Conservation (phyloP, 2,329 filamentous ascomycete genomes). For the Claviceps fusiformis region DNA sequence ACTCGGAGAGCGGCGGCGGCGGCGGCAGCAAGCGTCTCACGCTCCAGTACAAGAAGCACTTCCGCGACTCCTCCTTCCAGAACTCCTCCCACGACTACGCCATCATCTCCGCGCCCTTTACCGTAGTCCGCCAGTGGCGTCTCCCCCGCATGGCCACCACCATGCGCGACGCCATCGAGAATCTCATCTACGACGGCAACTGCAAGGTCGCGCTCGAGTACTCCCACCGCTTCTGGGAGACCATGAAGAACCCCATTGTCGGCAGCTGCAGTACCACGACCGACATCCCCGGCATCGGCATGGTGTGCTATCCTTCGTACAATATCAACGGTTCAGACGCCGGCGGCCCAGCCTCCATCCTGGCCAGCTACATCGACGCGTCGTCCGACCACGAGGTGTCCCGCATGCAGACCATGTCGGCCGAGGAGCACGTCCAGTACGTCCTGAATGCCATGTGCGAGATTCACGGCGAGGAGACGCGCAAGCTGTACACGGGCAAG, state of each 20-base stretch:
- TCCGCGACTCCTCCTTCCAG: constrained; percentile 24
- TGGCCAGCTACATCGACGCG: constrained; percentile 43
- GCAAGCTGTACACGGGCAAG: constrained; percentile 49
- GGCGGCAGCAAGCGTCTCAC: constrained; percentile 36
- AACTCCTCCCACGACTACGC: constrained; percentile 50
- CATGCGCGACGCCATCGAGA: constrained; percentile 29
- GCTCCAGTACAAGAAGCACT: constrained; percentile 40
- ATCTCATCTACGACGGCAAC: constrained; percentile 28
- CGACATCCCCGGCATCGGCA: constrained; percentile 47
- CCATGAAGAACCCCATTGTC: constrained; percentile 38
- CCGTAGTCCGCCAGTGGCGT: constrained; percentile 48
- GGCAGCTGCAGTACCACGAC: constrained; percentile 46
- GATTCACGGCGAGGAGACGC: constrained; percentile 48
- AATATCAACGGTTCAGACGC: constrained; percentile 43
- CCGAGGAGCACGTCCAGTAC: constrained; percentile 48
- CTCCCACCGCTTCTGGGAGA: constrained; percentile 48
- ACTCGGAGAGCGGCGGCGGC: constrained; percentile 23
- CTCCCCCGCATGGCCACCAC: constrained; percentile 35
- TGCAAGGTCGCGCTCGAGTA: constrained; percentile 56
- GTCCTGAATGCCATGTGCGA: constrained; percentile 53
- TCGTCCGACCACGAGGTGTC: constrained; percentile 24
- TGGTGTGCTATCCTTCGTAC: constrained; percentile 54
- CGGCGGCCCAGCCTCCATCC: constrained; percentile 44
- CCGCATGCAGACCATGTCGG: constrained; percentile 27
- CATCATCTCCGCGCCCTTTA: constrained; percentile 51